Evolutionary conservation across 495 filamentous ascomycete genomes (phyloP), one percentile per base, ranked within the genome.

Genomic region (Lichenothelia convexa): DNA sequence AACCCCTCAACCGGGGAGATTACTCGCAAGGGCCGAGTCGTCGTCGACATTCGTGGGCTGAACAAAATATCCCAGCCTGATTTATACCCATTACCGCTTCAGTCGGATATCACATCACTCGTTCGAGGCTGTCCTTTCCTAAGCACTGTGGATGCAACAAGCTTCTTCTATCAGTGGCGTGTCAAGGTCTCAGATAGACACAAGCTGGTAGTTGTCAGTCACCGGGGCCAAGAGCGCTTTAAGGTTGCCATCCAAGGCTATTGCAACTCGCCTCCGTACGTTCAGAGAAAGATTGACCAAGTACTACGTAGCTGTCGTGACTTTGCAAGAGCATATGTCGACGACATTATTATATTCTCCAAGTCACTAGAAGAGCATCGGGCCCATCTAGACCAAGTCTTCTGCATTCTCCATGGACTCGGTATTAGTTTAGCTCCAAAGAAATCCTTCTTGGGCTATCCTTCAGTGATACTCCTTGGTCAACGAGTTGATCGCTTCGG

Each of bases 171-270:
- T 16, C 33, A 48, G 18, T 48, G 21, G 34, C 23, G 4, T 0
- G 30, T 48, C 0, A 8, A 13, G 2, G 8, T 5, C 4, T 3
- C 37, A 1, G 5, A 45, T 18, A 16, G 26, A 3, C 16, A 42
- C 12, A 36, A 30, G 9, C 20, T 48, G 16, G 38, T 27, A 0
- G 38, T 45, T 2, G 27, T 35, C 6, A 26, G 21, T n/a, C 33
- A 45, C 16, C 2, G 33, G 3, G 34, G 38, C 1, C 27, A 48
- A 21, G 45, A 48, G 33, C 21, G 8, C 3, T 45, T 45, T 11
- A 45, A 48, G 1, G 42, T 45, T 0, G 33, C 43, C 4, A 20
- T 45, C 7, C 41, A 45, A 32, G 36, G 43, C 0, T 47, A 37
- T 15, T 22, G 21, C 6, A 47, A 47, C 17, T 41, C 13, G 1